These are phyloP conservation scores for Aspergillus vadensis DNA, from an alignment of 2,329 filamentous ascomycete species.

Conservation along the genomic window DNA sequence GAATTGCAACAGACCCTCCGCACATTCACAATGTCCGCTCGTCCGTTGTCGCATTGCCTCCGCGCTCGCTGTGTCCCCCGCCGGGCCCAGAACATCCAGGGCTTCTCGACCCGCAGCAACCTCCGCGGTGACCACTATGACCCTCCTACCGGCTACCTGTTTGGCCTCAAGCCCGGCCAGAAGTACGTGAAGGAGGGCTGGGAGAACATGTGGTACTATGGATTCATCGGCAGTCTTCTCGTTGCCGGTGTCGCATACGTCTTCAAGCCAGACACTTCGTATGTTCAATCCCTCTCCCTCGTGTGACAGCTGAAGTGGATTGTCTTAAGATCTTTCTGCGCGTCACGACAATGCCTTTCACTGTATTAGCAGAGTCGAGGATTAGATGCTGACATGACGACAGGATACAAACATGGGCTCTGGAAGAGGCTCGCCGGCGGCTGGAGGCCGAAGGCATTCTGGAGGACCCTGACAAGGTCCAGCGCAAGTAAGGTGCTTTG, in stretches of 20 bases:
- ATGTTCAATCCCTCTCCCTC: constrained; percentile 51
- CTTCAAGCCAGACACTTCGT: constrained; percentile 99
- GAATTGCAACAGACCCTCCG: constrained; percentile 9
- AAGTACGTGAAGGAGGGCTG: constrained; percentile 96
- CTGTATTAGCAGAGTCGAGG: not conserved
- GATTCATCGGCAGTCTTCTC: constrained; percentile 76
- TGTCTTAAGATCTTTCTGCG: not conserved
- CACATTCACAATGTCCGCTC: constrained; percentile 42
- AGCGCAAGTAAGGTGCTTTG: constrained; percentile 53
- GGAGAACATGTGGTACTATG: constrained; percentile 84
- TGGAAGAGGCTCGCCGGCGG: constrained; percentile 92
- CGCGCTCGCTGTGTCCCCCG: constrained; percentile 44
- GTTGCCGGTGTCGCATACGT: constrained; percentile 79
- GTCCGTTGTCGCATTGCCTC: constrained; percentile 41
- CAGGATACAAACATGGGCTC: constrained; percentile 98
- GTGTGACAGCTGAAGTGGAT: constrained; percentile 1
- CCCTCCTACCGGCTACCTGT: constrained; percentile 87
- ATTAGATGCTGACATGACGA: constrained; percentile 24
- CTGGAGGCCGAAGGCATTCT: constrained; percentile 95
- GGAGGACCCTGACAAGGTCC: constrained; percentile 67
- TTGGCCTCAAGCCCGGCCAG: constrained; percentile 90
- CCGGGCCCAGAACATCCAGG: constrained; percentile 37
- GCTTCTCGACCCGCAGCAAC: constrained; percentile 45
- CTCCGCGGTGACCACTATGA: constrained; percentile 75
- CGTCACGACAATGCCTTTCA: not conserved